Evolutionary conservation across 2,329 filamentous ascomycete species (phyloP), one percentile per base, ranked within the genome.

Genomic region (Cercospora zeae-maydis): DNA sequence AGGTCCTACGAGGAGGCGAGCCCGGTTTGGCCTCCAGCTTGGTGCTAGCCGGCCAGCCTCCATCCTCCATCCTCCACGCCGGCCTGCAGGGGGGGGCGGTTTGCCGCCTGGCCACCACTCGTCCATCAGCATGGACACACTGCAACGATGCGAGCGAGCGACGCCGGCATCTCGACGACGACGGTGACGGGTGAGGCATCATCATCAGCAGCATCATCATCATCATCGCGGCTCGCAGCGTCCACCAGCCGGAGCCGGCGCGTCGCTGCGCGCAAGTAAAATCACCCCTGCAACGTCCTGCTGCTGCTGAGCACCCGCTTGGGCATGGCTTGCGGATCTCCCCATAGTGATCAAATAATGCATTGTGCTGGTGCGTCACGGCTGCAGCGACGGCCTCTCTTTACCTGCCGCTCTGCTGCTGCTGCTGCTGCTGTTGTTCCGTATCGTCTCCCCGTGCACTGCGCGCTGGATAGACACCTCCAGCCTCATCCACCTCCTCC

Each of bases 311-410:
- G 24, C 37, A 57, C 53, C 47, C 52, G 51, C 58, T 39, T 62
- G 59, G 34, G 21, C 39, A 45, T 21, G 39, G 39, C 36, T 61
- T 34, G 62, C 62, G 51, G 59, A 31, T 63, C 57, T 55, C 60
- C 53, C 64, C 64, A 64, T 64, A 64, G 63, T 66, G 54, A 24
- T 27, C 31, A 27, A 6, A 6, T 27, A 24, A 56, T 36, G 16
- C 30, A 36, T 37, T 37, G n/a, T 59, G 57, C 30, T 52, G 24
- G 33, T 67, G 62, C 62, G 59, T 63, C 63, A 63, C 62, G 62
- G 65, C 42, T 61, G 55, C 56, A 33, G 21, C 34, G 31, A 30
- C n/a, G n/a, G 47, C 19, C 47, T 33, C 47, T 52, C 47, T 52
- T 52, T 13, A 9, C 47, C 47, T 52, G 24, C 64, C 21, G 56